Percentiles rank a stretch among this genome's conserved stretches.
Conservation (phyloP, 2,329 filamentous ascomycete species). For the Neofusicoccum umdonicola region DNA sequence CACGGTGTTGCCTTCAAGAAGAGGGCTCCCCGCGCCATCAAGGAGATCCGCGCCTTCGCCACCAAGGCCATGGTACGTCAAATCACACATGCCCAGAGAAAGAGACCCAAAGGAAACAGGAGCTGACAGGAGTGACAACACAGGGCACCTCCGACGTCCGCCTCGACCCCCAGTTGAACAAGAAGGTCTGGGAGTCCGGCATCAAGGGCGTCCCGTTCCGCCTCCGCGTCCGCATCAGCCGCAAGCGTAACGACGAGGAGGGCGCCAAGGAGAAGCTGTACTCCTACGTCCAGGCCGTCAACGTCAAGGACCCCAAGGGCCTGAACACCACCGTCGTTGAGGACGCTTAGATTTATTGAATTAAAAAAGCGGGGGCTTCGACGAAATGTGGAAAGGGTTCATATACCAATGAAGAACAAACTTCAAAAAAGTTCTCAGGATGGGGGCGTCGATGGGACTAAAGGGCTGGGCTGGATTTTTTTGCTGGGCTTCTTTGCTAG, state of each 20-base stretch:
- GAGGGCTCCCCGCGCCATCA: conserved; percentile 96
- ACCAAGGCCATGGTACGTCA: conserved; percentile 87
- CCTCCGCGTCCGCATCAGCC: conserved; percentile 95
- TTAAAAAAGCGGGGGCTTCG: not conserved
- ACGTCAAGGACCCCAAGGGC: conserved; percentile 99
- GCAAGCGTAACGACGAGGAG: conserved; percentile 99
- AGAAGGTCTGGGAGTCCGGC: conserved; percentile 99
- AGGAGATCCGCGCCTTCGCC: conserved; percentile 98
- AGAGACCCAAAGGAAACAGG: not conserved
- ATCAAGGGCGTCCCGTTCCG: conserved; percentile 99
- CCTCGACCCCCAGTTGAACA: conserved; percentile 98
- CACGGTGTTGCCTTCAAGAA: conserved; percentile 99
- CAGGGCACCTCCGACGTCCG: conserved; percentile 97
- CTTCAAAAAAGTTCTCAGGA: not conserved
- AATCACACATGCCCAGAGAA: not conserved
- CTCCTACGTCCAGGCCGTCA: conserved; percentile 99
- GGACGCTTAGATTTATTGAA: conserved; percentile 51
- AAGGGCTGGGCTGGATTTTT: not conserved
- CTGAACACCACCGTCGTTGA: conserved; percentile 87
- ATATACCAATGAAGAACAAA: not conserved
- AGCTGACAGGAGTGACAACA: conserved; percentile 40
- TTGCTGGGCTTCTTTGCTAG: not conserved
- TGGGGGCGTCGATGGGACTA: not conserved
- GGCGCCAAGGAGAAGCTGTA: conserved; percentile 99
- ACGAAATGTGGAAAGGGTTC: not conserved